Base-by-base conservation (phyloP, 1,139 yeast genomes). In the Lodderomyces orthopsilosis region DNA sequence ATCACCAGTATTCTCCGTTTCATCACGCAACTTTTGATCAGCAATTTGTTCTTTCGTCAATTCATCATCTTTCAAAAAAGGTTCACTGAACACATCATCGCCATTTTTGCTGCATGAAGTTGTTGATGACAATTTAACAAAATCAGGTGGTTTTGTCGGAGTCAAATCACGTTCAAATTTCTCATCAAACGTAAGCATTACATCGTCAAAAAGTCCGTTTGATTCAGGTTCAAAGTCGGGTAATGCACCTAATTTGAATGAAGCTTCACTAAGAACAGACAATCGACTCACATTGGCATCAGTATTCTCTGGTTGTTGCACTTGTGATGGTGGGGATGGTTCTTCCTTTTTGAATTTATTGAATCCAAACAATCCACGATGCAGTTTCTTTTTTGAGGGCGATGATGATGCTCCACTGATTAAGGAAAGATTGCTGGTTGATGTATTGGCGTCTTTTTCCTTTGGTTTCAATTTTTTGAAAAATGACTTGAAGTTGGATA, bases 21-120 rank as follows among this genome's bases (percentile, higher is more conserved):
- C 41, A 44, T 72, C 77, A 42, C 59, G 66, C 28, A 59, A 48
- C 48, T 68, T 67, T 47, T 68, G 76, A 48, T 72, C 75, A 37
- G 59, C 63, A 38, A 73, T 71, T 51, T 71, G 77, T 30, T 63
- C 77, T 35, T 54, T 55, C 2, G 75, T 67, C 45, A 73, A 63
- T 48, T 73, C 77, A 46, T 72, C 77, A 54, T 73, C 77, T 42
- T 59, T 61, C 45, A 73, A 61, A 46, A 69, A 66, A 28, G 72
- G 72, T 27, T 63, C 68, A 24, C 30, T 33, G 12, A 21, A 19
- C 7, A 15, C n/a, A 22, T 5, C 37, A 34, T 56, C 60, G 27
- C 28, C n/a, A 10, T 19, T 27, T 10, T 33, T 33, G n/a, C 21
- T 27, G 4, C 18, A 28, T 10, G 30, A 15, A 7, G 21, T 24